Base-by-base conservation (phyloP, 306 rosid genomes). In the Pyrus bretschneideri region DNA sequence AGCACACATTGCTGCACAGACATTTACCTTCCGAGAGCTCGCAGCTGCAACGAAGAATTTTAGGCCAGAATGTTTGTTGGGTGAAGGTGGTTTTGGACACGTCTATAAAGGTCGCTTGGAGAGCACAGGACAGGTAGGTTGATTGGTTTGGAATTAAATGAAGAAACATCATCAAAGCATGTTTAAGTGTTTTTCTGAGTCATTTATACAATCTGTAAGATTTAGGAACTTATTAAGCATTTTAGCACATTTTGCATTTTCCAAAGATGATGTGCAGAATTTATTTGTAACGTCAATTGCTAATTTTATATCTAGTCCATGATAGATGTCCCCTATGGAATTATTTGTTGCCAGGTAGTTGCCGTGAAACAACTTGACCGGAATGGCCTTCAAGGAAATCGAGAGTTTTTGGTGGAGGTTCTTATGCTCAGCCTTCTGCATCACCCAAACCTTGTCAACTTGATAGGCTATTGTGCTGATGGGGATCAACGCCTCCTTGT, bases 341-440 rank as follows among this genome's bases (percentile, higher is more conserved):
- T 74, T 73, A 76, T 81, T 67, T 71, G 45, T 74, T 70, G 85
- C 81, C 89, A 96, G 93, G 87, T 77, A 70, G 96, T 93, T 67
- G 98, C 96, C 22, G 96, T 93, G 82, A 93, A 91, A 85, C 96
- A 88, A 82, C 97, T 93, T 67, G 93, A 93, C 71, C 88, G 84
- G 72, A 88, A 85, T 75, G 89, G 93, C 58, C 87, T 87, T 61
- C 96, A 93, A 88, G 93, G 96, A 76, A 88, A 93, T 82, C 80
- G 89, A 46, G 98, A 93, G 69, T 96, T 96, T 88, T 70, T 96
- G 85, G 98, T 96, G 81, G 99, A 96, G 92, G 99, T 96, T 83
- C 96, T 96, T 72, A 96, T 96, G 99, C 99, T 96, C 74, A 96
- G 99, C 86, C 98, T 96, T 81, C 89, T 96, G 79, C 99, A 96